These are phyloP conservation scores for Aspergillus arachidicola DNA, from an alignment of 2,329 filamentous ascomycete genomes.

Conservation along the genomic window DNA sequence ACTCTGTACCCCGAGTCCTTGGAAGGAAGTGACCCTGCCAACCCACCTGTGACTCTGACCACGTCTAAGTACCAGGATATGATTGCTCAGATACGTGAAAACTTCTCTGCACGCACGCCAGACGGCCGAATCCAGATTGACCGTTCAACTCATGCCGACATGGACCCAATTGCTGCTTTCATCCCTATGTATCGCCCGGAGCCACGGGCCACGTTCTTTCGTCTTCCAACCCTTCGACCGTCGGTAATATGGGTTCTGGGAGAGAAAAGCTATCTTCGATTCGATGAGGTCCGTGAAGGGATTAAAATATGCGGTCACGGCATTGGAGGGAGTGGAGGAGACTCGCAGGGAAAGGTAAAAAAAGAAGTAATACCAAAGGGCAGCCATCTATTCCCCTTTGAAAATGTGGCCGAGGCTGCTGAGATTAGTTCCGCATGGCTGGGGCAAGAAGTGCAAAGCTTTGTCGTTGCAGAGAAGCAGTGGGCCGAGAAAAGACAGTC, in stretches of 20 bases:
- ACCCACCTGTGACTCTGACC: conserved; percentile 9
- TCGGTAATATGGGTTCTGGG: conserved; percentile 33
- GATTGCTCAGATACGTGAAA: not conserved
- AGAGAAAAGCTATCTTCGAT: conserved; percentile 10
- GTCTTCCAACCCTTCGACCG: conserved; percentile 17
- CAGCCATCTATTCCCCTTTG: conserved; percentile 8
- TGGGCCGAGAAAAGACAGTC: conserved; percentile 6
- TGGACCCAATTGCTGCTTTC: not conserved
- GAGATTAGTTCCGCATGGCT: conserved; percentile 2
- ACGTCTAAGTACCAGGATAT: conserved; percentile 10
- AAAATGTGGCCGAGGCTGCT: not conserved
- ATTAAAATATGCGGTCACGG: conserved; percentile 33
- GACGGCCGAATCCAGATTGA: not conserved
- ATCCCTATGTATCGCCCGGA: conserved; percentile 8
- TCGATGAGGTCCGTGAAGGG: conserved; percentile 27
- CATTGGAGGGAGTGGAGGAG: conserved; percentile 48
- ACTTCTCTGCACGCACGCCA: not conserved
- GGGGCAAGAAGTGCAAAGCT: not conserved
- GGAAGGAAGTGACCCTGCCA: not conserved
- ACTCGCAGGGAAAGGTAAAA: conserved; percentile 47
- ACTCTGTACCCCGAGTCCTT: conserved; percentile 1
- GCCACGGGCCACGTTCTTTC: not conserved
- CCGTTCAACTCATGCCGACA: not conserved
- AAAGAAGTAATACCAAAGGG: conserved; percentile 17
- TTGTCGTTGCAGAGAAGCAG: not conserved